phyloP scores from a whole-genome alignment of 345 rosid species.

The Adansonia digitata region DNA sequence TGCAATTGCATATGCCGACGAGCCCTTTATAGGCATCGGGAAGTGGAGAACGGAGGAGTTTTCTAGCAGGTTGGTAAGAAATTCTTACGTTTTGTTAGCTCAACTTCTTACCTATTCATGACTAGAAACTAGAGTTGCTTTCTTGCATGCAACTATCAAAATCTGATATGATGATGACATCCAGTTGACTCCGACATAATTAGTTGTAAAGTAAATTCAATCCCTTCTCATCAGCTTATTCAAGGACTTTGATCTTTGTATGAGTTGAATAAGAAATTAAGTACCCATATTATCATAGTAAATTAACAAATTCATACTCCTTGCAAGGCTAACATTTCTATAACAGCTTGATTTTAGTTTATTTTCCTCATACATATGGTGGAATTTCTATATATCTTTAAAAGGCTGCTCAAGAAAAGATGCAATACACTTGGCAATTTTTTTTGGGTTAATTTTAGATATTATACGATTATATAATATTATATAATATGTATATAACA shows the following conservation, averaged over 20 bases:
- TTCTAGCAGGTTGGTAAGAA: neutral
- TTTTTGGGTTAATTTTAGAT: too few relatives aligned
- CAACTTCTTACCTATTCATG: neutral
- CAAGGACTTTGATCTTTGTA: neutral
- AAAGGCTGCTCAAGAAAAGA: too few relatives aligned
- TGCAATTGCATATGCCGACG: neutral
- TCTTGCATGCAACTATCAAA: too few relatives aligned
- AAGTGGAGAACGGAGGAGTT: neutral
- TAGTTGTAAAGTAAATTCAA: neutral
- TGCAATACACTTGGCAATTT: too few relatives aligned
- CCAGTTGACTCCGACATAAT: neutral
- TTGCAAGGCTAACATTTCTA: too few relatives aligned
- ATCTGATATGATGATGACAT: neutral
- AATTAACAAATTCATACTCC: too few relatives aligned
- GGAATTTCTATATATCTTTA: too few relatives aligned
- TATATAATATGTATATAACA: too few relatives aligned
- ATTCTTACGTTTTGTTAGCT: conserved; percentile 1
- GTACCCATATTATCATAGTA: neutral
- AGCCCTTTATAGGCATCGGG: conserved; percentile 1
- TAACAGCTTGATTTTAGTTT: too few relatives aligned
- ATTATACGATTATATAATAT: too few relatives aligned
- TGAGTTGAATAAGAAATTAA: neutral
- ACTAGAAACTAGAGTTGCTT: neutral
- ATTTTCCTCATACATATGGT: too few relatives aligned
- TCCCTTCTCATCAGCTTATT: neutral